phyloP scores from a whole-genome alignment of 2,329 filamentous ascomycete species.

The Phialophora chinensis region DNA sequence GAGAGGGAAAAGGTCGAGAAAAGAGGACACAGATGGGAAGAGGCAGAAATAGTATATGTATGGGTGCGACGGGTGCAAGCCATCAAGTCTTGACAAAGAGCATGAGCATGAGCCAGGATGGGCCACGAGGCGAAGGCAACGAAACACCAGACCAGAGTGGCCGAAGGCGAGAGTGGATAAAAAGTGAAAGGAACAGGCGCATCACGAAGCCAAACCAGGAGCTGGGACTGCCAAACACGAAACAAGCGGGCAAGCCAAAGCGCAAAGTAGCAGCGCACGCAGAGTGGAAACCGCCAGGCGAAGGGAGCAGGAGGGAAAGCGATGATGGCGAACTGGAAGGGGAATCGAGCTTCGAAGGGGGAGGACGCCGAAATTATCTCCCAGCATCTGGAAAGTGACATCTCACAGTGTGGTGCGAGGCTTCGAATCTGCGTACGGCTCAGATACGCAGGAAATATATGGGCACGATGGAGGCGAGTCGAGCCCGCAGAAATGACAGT shows the following conservation, averaged over 20 bases:
- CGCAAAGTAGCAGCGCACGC: neutral
- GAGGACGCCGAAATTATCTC: constrained; percentile 5
- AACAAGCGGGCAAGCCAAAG: constrained; percentile 14
- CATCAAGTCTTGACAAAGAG: constrained; percentile 22
- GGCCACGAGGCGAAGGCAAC: constrained; percentile 25
- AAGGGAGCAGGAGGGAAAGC: constrained; percentile 8
- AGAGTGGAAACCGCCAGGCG: constrained; percentile 6
- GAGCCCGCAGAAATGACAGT: neutral
- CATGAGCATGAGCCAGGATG: constrained; percentile 32
- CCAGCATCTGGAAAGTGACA: constrained; percentile 5
- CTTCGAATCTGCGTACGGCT: constrained; percentile 1
- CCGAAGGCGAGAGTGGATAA: constrained; percentile 20
- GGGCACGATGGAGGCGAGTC: neutral
- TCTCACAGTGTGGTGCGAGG: constrained; percentile 17
- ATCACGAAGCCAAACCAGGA: constrained; percentile 11
- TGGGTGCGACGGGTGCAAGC: constrained; percentile 21
- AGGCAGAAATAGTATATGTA: constrained; percentile 33
- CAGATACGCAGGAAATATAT: constrained; percentile 13
- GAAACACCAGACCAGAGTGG: constrained; percentile 20
- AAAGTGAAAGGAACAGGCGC: constrained; percentile 14
- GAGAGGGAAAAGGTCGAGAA: constrained; percentile 30
- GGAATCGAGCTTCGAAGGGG: constrained; percentile 7
- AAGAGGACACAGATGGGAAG: constrained; percentile 29
- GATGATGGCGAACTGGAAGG: neutral
- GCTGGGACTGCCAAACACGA: constrained; percentile 16